Conservation (phyloP, 2,329 filamentous ascomycete species). For the Parastagonospora nodorum region DNA sequence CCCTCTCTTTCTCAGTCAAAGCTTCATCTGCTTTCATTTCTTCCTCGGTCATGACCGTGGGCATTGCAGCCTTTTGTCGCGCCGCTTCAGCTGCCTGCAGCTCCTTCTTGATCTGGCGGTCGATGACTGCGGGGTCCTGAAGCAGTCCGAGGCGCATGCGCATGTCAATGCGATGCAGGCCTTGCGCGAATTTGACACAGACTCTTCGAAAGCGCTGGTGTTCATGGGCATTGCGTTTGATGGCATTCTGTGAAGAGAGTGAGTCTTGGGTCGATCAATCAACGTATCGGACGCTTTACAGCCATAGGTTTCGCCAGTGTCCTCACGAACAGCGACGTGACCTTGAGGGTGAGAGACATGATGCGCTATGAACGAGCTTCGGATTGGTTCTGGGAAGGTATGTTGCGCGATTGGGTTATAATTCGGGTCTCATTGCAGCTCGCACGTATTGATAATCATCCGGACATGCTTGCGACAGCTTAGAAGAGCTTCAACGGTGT, state of each 20-base stretch:
- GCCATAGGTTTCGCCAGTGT: conserved; percentile 72
- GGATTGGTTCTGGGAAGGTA: not conserved
- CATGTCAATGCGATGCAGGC: conserved; percentile 70
- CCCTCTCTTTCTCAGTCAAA: conserved; percentile 53
- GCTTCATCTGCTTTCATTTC: conserved; percentile 62
- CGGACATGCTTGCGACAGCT: not conserved
- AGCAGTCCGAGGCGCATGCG: conserved; percentile 68
- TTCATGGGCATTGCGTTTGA: conserved; percentile 70
- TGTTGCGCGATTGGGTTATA: conserved; percentile 10
- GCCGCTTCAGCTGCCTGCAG: conserved; percentile 61
- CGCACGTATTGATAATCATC: not conserved
- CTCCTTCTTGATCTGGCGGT: conserved; percentile 58
- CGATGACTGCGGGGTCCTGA: conserved; percentile 63
- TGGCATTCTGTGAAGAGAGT: conserved; percentile 59
- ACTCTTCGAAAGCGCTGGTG: conserved; percentile 68
- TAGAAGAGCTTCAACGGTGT: not conserved
- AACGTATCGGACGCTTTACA: conserved; percentile 49
- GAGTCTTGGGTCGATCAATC: conserved; percentile 1
- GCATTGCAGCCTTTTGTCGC: conserved; percentile 55
- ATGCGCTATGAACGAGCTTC: conserved; percentile 16
- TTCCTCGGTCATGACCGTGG: conserved; percentile 67
- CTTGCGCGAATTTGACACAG: conserved; percentile 67
- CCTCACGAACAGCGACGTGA: conserved; percentile 67
- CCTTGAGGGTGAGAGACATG: conserved; percentile 70
- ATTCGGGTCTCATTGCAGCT: conserved; percentile 10